Percentiles rank a stretch among this genome's conserved stretches.
These are phyloP conservation scores for Colletotrichum filicis DNA, from an alignment of 2,329 filamentous ascomycete species.

Conservation along the genomic window DNA sequence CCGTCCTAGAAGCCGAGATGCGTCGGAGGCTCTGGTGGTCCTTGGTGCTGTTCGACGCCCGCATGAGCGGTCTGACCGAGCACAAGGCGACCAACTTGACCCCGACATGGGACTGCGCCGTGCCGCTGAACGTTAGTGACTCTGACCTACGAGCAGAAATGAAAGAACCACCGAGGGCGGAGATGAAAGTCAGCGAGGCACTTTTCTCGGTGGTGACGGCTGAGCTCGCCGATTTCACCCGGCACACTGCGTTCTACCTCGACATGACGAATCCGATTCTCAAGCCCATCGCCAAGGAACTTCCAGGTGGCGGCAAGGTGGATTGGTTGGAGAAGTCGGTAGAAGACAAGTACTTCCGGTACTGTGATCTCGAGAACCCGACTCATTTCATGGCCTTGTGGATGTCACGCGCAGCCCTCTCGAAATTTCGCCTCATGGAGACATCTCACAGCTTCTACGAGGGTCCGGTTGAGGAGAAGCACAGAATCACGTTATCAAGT, in stretches of 20 bases:
- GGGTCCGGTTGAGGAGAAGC: background rate
- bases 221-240: background rate
- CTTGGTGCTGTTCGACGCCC: conserved; percentile 65
- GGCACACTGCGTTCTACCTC: background rate
- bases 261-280: background rate
- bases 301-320: background rate
- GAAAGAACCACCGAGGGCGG: conserved; percentile 44
- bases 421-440: background rate
- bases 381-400: background rate
- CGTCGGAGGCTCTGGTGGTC: conserved; percentile 72
- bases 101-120: conserved; percentile 54
- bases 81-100: conserved; percentile 42
- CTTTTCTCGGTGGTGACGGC: background rate
- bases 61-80: conserved; percentile 63
- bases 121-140: conserved; percentile 58
- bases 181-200: conserved; percentile 49
- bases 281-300: background rate
- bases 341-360: background rate
- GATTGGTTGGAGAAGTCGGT: background rate
- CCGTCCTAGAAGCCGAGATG: conserved; percentile 65
- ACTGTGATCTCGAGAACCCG: background rate
- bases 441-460: background rate
- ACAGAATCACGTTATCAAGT: background rate
- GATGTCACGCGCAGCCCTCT: background rate
- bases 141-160: conserved; percentile 55